Evolutionary conservation across 306 rosid genomes (phyloP).

Genomic region (Mimosa pudica): DNA sequence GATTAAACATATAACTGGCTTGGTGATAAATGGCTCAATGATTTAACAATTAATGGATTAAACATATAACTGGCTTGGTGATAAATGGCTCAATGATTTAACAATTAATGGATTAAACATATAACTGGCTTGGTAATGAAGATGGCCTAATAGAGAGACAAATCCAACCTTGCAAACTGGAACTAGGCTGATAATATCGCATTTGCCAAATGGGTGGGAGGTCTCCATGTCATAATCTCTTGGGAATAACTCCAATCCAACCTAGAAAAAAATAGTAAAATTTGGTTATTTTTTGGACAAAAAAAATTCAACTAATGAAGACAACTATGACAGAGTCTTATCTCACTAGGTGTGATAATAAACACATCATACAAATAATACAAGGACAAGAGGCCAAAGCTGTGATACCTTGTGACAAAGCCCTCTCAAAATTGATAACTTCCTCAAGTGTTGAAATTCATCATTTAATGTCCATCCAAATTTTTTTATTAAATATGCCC

Average conservation of each 20-base stretch:
- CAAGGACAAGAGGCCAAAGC: background rate
- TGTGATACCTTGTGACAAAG: constrained; percentile 79
- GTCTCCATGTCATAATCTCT: constrained; percentile 86
- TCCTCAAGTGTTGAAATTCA: constrained; percentile 81
- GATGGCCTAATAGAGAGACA: background rate
- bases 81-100: too few species aligned
- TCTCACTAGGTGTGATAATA: background rate
- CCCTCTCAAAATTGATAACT: constrained; percentile 82
- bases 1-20: constrained; percentile 23
- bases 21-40: too few species aligned
- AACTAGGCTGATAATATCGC: constrained; percentile 77
- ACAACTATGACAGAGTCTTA: too few species aligned
- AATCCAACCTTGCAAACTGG: constrained; percentile 86
- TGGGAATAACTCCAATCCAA: constrained; percentile 83
- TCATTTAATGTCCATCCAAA: constrained; percentile 77
- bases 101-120: too few species aligned
- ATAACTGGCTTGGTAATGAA: background rate
- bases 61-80: too few species aligned
- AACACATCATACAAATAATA: constrained; percentile 22
- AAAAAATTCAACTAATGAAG: constrained; percentile 16
- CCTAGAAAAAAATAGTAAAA: constrained; percentile 46
- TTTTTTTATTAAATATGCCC: constrained; percentile 52
- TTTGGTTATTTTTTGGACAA: background rate
- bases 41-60: too few species aligned
- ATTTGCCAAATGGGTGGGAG: constrained; percentile 68